These are phyloP conservation scores for Moesziomyces parantarcticus DNA, from an alignment of 1,284 basidiomycete species.

Conservation along the genomic window DNA sequence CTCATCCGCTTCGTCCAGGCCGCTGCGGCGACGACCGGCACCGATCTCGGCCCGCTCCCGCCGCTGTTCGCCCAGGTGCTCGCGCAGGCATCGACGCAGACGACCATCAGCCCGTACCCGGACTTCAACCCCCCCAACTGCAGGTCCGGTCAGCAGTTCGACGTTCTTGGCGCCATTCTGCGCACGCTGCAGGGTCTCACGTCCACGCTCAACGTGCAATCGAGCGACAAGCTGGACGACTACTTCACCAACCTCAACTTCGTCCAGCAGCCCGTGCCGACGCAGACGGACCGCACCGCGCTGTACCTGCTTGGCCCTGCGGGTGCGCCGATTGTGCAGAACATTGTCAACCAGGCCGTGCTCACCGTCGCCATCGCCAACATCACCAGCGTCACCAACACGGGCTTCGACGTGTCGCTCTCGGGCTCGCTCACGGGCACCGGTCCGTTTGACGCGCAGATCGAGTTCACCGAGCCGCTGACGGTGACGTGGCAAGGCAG, in stretches of 20 bases:
- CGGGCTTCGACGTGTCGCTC: slow-evolving; percentile 67
- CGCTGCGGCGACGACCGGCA: slow-evolving; percentile 73
- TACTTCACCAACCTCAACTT: slow-evolving; percentile 75
- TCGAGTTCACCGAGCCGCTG: slow-evolving; percentile 65
- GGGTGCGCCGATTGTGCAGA: slow-evolving; percentile 74
- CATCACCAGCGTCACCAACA: slow-evolving; percentile 72
- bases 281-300: slow-evolving; percentile 75
- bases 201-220: slow-evolving; percentile 71
- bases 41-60: slow-evolving; percentile 76
- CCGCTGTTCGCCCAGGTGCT: slow-evolving; percentile 75
- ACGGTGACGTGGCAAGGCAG: slow-evolving; percentile 77
- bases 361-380: slow-evolving; percentile 75
- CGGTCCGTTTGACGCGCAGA: slow-evolving; percentile 72
- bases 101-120: slow-evolving; percentile 72
- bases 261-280: slow-evolving; percentile 75
- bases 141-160: slow-evolving; percentile 72
- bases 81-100: slow-evolving; percentile 74
- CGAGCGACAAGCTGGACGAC: slow-evolving; percentile 61
- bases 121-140: slow-evolving; percentile 69
- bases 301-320: slow-evolving; percentile 77
- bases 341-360: slow-evolving; percentile 75
- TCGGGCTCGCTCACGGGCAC: slow-evolving; percentile 61
- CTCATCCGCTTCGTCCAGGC: slow-evolving; percentile 75
- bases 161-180: slow-evolving; percentile 74
- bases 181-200: slow-evolving; percentile 74